Conservation (phyloP, 805 yeast genomes). For the Candida boidinii region DNA sequence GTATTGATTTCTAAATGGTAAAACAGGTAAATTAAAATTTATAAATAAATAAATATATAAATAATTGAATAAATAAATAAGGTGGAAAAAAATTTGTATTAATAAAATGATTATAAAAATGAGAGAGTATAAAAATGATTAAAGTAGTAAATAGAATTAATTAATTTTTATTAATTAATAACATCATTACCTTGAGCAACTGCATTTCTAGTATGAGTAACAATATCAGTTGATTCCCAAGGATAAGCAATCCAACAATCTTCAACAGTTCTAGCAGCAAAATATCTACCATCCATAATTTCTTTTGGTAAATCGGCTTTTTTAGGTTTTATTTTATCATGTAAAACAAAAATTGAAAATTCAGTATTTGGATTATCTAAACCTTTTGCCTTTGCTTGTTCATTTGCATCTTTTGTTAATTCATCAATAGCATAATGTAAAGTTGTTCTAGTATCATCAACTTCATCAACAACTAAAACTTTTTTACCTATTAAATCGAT, state of each 20-base stretch:
- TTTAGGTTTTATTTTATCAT: conserved; percentile 77
- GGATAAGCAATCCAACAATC: conserved; percentile 88
- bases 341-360: conserved; percentile 72
- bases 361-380: conserved; percentile 52
- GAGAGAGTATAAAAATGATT: too few relatives aligned
- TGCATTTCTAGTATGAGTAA: conserved; percentile 61
- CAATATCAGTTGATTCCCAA: conserved; percentile 82
- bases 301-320: conserved; percentile 61
- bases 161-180: too few relatives aligned
- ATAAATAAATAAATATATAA: too few relatives aligned
- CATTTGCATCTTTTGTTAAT: conserved; percentile 55
- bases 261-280: conserved; percentile 66
- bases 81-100: too few relatives aligned
- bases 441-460: conserved; percentile 88
- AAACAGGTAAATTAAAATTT: too few relatives aligned
- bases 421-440: conserved; percentile 77
- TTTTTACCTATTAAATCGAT: conserved; percentile 70
- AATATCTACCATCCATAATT: conserved; percentile 58
- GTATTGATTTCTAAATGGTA: too few relatives aligned
- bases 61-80: too few relatives aligned
- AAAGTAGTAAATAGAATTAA: too few relatives aligned
- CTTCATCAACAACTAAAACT: conserved; percentile 80
- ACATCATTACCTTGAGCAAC: conserved; percentile 57
- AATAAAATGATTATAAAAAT: too few relatives aligned
- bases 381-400: conserved; percentile 51